phyloP scores from a whole-genome alignment of 495 filamentous ascomycete species.

The Aspergillus heteromorphus region DNA sequence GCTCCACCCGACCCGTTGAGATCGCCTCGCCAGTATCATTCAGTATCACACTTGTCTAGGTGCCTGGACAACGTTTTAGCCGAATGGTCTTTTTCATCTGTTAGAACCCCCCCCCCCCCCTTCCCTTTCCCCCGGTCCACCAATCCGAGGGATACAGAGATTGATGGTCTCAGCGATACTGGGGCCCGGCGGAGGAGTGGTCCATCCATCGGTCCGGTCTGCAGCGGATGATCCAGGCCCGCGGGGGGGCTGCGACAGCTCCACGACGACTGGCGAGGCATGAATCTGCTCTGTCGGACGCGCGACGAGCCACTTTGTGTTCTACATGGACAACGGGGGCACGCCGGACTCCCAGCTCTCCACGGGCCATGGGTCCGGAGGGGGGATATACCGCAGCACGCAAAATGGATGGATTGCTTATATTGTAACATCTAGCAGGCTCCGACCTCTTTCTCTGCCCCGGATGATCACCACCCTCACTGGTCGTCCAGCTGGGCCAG shows the following conservation, averaged over 20 bases:
- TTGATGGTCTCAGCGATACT: slow-evolving; percentile 30
- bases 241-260: slow-evolving; percentile 19
- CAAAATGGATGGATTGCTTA: too few relatives aligned
- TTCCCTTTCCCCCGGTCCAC: neutral
- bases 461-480: neutral
- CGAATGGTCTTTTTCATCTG: too few relatives aligned
- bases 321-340: slow-evolving; percentile 17
- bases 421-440: too few relatives aligned
- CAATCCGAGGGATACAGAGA: too few relatives aligned
- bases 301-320: neutral
- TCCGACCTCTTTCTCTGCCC: too few relatives aligned
- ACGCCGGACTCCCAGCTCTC: slow-evolving; percentile 26
- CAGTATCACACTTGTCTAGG: too few relatives aligned
- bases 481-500: slow-evolving; percentile 34
- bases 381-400: too few relatives aligned
- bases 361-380: slow-evolving; percentile 17
- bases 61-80: too few relatives aligned
- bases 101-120: neutral
- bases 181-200: slow-evolving; percentile 26
- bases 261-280: slow-evolving; percentile 22
- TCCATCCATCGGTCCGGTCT: slow-evolving; percentile 24
- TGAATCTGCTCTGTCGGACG: slow-evolving; percentile 21
- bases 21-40: too few relatives aligned
- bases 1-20: too few relatives aligned
- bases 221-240: slow-evolving; percentile 25